Evolutionary conservation across 371 early-diverging fungal genomes (phyloP).

Genomic region (Apophysomyces elegans): DNA sequence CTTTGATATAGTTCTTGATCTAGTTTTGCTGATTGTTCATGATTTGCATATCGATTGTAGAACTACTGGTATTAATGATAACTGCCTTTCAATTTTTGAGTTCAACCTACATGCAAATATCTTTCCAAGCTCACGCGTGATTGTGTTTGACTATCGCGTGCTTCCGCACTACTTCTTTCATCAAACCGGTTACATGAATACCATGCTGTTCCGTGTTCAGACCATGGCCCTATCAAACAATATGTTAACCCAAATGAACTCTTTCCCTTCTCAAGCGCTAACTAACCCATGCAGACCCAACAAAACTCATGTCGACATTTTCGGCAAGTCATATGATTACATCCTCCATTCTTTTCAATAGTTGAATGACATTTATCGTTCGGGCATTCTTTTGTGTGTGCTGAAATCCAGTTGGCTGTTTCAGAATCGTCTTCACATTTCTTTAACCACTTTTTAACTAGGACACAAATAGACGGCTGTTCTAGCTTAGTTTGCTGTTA

Average conservation of each 20-base stretch:
- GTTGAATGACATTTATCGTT: conserved; percentile 76
- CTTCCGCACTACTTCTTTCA: conserved; percentile 71
- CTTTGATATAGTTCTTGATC: conserved; percentile 78
- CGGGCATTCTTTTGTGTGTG: conserved; percentile 93
- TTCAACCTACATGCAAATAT: conserved; percentile 80
- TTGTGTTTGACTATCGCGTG: conserved; percentile 75
- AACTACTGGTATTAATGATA: conserved; percentile 54
- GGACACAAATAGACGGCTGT: conserved; percentile 75
- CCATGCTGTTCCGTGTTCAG: conserved; percentile 85
- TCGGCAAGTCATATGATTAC: conserved; percentile 90
- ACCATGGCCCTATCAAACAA: conserved; percentile 76
- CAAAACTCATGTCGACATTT: conserved; percentile 84
- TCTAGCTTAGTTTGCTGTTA: not conserved
- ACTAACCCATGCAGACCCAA: conserved; percentile 67
- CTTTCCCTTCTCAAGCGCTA: not conserved
- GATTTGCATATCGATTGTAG: conserved; percentile 93
- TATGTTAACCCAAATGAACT: not conserved
- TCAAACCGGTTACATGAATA: conserved; percentile 88
- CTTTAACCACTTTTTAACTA: conserved; percentile 85
- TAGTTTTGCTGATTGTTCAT: conserved; percentile 88
- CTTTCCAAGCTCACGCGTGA: conserved; percentile 82
- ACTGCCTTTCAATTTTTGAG: not conserved
- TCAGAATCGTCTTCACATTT: conserved; percentile 96
- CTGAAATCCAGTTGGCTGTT: conserved; percentile 93
- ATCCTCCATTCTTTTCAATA: conserved; percentile 96